Evolutionary conservation across 1,284 basidiomycete genomes (phyloP).

Genomic region (Neonothopanus nambi): DNA sequence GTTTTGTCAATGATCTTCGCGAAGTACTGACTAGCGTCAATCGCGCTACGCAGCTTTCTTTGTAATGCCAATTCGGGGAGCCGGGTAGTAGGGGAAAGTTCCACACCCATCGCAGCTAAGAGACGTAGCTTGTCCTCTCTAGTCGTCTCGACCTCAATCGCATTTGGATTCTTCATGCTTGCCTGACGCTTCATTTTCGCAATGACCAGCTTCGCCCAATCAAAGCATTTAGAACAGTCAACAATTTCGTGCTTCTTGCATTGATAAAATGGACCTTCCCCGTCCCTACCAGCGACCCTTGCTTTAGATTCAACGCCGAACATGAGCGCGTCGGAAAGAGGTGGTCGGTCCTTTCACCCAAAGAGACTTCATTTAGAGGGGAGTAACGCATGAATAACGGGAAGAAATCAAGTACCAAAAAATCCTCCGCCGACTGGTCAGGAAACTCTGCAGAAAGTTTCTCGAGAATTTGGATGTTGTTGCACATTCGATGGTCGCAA

Average conservation of each 20-base stretch:
- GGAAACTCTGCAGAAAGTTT: slow-evolving; percentile 23
- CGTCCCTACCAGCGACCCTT: slow-evolving; percentile 12
- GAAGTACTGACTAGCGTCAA: slow-evolving; percentile 12
- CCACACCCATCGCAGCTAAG: slow-evolving; percentile 11
- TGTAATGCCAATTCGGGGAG: slow-evolving; percentile 11
- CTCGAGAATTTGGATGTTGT: slow-evolving; percentile 32
- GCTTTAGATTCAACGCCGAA: slow-evolving; percentile 26
- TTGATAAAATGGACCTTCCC: slow-evolving; percentile 19
- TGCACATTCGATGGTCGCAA: slow-evolving; percentile 33
- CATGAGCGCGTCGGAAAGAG: slow-evolving; percentile 24
- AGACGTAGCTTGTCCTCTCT: slow-evolving; percentile 7
- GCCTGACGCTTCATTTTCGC: slow-evolving; percentile 7
- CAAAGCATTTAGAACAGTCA: slow-evolving; percentile 32
- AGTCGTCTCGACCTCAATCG: slow-evolving; percentile 2
- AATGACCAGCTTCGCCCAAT: slow-evolving; percentile 26
- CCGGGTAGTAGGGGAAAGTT: slow-evolving; percentile 7
- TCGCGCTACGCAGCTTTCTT: slow-evolving; percentile 10
- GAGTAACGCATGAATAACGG: background rate
- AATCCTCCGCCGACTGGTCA: background rate
- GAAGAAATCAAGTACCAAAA: slow-evolving; percentile 20
- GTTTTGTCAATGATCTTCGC: background rate
- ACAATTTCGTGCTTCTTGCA: slow-evolving; percentile 28
- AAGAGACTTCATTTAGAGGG: background rate
- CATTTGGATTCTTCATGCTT: slow-evolving; percentile 2
- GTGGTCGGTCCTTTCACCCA: slow-evolving; percentile 7